Percentiles rank a stretch among this genome's conserved stretches.
phyloP scores from a whole-genome alignment of 179 eudicot genomes.

The Camellia oleifera region DNA sequence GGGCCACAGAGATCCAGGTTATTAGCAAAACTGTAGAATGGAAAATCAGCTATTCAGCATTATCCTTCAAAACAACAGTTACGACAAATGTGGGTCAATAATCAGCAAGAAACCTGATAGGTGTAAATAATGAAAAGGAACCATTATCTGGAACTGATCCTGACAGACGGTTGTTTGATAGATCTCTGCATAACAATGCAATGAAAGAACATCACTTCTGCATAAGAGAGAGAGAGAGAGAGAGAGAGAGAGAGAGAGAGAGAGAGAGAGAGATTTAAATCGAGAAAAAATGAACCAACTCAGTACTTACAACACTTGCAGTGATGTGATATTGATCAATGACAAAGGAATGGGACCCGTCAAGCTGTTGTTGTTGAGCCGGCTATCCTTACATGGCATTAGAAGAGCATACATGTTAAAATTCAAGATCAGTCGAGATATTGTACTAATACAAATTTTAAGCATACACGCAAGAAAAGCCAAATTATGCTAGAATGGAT shows the following conservation, averaged over 20 bases:
- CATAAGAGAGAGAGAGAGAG: not conserved
- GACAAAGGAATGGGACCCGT: slow-evolving; percentile 76
- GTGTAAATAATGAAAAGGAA: slow-evolving; percentile 83
- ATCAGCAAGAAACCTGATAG: slow-evolving; percentile 54
- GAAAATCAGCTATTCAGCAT: slow-evolving; percentile 19
- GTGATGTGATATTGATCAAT: slow-evolving; percentile 67
- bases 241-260: not conserved
- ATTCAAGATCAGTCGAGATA: not conserved
- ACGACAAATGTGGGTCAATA: not conserved
- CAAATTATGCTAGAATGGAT: not conserved
- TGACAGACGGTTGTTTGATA: slow-evolving; percentile 73
- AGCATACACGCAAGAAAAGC: not conserved
- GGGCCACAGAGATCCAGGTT: slow-evolving; percentile 80
- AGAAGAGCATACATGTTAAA: slow-evolving; percentile 20
- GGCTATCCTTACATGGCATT: slow-evolving; percentile 62
- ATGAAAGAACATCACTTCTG: not conserved
- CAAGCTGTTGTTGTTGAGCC: slow-evolving; percentile 88
- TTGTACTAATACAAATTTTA: not conserved
- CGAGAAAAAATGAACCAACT: not conserved
- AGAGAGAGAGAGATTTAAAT: not conserved
- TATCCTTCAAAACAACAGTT: not conserved
- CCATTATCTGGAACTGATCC: slow-evolving; percentile 91
- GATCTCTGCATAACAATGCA: slow-evolving; percentile 55
- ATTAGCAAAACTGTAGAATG: slow-evolving; percentile 70
- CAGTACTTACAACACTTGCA: slow-evolving; percentile 79